Conservation (phyloP, 257 asterid species). For the Gynochthodes officinalis region DNA sequence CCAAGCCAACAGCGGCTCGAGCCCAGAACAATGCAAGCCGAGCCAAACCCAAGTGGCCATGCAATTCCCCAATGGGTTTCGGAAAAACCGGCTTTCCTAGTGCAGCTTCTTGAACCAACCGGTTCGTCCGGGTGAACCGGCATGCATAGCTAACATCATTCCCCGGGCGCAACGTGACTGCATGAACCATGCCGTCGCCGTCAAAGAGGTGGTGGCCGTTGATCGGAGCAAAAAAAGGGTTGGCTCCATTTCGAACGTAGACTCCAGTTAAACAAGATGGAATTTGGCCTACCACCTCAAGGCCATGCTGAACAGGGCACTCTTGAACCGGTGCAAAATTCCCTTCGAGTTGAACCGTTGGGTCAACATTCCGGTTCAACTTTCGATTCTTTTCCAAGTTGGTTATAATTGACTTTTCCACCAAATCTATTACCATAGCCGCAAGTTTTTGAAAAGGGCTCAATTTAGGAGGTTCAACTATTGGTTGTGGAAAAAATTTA, state of each 20-base stretch:
- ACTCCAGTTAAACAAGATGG: slow-evolving; percentile 41
- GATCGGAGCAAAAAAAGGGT: slow-evolving; percentile 44
- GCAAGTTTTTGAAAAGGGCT: slow-evolving; percentile 47
- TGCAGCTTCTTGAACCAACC: slow-evolving; percentile 40
- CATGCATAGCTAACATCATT: slow-evolving; percentile 47
- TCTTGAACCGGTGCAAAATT: slow-evolving; percentile 63
- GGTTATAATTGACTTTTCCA: slow-evolving; percentile 33
- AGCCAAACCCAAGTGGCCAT: slow-evolving; percentile 60
- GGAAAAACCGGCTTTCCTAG: slow-evolving; percentile 49
- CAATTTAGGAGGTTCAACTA: slow-evolving; percentile 1
- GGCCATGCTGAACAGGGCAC: slow-evolving; percentile 48
- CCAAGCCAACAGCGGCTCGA: slow-evolving; percentile 33
- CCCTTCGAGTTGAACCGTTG: slow-evolving; percentile 53
- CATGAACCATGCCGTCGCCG: slow-evolving; percentile 73
- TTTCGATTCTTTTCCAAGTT: slow-evolving; percentile 33
- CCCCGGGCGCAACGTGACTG: slow-evolving; percentile 31
- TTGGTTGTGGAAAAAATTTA: neutral
- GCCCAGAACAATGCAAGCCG: slow-evolving; percentile 42
- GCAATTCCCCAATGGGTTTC: slow-evolving; percentile 59
- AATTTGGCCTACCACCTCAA: slow-evolving; percentile 45
- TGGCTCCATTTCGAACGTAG: slow-evolving; percentile 59
- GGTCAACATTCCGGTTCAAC: slow-evolving; percentile 47
- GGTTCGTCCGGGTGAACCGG: slow-evolving; percentile 51
- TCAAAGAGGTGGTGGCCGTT: slow-evolving; percentile 65
- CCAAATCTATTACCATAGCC: slow-evolving; percentile 38